Conservation (phyloP, 768 basidiomycete genomes). For the Lactarius pseudohatsudake region DNA sequence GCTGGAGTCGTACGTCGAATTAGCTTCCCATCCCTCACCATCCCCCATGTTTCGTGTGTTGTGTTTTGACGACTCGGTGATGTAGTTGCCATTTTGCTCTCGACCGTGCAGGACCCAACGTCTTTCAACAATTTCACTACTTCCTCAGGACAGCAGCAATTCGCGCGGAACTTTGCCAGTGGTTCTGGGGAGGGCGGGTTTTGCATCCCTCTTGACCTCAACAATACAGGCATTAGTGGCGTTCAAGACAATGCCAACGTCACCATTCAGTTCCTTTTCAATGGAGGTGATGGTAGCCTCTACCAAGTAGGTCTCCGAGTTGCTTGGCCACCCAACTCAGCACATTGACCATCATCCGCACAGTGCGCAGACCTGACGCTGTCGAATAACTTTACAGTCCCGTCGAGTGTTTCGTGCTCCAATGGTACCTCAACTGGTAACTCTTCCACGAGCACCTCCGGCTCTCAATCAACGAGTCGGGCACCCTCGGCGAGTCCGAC, state of each 20-base stretch:
- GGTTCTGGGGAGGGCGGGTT: slow-evolving; percentile 55
- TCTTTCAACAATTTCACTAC: slow-evolving; percentile 63
- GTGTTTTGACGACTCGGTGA: slow-evolving; percentile 16
- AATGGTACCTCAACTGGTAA: slow-evolving; percentile 32
- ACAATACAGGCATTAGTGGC: slow-evolving; percentile 46
- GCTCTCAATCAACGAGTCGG: background rate
- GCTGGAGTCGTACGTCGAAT: slow-evolving; percentile 52
- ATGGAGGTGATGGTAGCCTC: slow-evolving; percentile 70
- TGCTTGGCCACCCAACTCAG: background rate
- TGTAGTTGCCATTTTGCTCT: slow-evolving; percentile 54
- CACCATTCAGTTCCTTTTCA: slow-evolving; percentile 66
- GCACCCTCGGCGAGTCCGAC: background rate
- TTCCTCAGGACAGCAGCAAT: slow-evolving; percentile 38
- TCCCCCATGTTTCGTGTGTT: background rate
- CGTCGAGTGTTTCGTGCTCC: slow-evolving; percentile 43
- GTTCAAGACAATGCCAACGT: slow-evolving; percentile 66
- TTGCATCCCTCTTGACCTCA: slow-evolving; percentile 69
- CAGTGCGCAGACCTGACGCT: slow-evolving; percentile 83
- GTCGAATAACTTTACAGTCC: slow-evolving; percentile 49
- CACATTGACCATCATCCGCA: background rate
- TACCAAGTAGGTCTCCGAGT: slow-evolving; percentile 53
- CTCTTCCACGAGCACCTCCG: slow-evolving; percentile 4
- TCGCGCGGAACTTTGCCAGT: slow-evolving; percentile 50
- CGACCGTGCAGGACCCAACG: slow-evolving; percentile 56
- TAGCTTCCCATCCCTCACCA: slow-evolving; percentile 5